Percentiles rank a stretch among this genome's conserved stretches.
Evolutionary conservation across 441 rosid genomes (phyloP).

Genomic region (Croton setiger): DNA sequence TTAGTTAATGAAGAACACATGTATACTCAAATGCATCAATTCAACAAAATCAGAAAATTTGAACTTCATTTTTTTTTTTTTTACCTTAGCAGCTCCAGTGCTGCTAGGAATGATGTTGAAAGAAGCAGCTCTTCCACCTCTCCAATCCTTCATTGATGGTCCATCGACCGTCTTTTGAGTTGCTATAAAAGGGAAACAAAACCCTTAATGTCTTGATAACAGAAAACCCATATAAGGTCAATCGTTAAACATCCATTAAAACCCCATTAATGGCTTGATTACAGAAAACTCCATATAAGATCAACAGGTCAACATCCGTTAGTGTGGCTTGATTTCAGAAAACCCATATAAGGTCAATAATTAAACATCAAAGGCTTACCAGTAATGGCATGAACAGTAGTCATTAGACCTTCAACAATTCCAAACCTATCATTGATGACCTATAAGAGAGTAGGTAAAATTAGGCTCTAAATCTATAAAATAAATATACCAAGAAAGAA

Average conservation of each 20-base stretch:
- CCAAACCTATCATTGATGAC: slow-evolving; percentile 75
- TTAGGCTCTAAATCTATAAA: too few species aligned
- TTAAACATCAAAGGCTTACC: slow-evolving; percentile 28
- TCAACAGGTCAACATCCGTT: not conserved
- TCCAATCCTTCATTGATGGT: slow-evolving; percentile 86
- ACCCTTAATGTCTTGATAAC: too few species aligned
- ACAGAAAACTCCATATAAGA: too few species aligned
- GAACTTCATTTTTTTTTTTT: too few species aligned
- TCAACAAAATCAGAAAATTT: not conserved
- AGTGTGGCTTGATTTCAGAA: not conserved
- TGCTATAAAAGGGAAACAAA: slow-evolving; percentile 33
- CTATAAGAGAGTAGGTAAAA: slow-evolving; percentile 19
- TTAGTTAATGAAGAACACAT: not conserved
- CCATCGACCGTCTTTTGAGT: slow-evolving; percentile 91
- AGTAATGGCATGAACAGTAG: slow-evolving; percentile 74
- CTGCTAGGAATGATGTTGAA: slow-evolving; percentile 91
- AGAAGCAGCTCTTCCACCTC: slow-evolving; percentile 94
- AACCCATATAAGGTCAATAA: not conserved
- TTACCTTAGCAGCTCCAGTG: slow-evolving; percentile 90
- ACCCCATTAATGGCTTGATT: too few species aligned
- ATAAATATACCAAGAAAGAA: not conserved
- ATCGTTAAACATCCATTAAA: not conserved
- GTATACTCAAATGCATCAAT: not conserved
- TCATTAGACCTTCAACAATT: slow-evolving; percentile 87
- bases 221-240: too few species aligned